These are phyloP conservation scores for Monilinia vaccinii-corymbosi DNA, from an alignment of 2,329 filamentous ascomycete species.

Conservation along the genomic window DNA sequence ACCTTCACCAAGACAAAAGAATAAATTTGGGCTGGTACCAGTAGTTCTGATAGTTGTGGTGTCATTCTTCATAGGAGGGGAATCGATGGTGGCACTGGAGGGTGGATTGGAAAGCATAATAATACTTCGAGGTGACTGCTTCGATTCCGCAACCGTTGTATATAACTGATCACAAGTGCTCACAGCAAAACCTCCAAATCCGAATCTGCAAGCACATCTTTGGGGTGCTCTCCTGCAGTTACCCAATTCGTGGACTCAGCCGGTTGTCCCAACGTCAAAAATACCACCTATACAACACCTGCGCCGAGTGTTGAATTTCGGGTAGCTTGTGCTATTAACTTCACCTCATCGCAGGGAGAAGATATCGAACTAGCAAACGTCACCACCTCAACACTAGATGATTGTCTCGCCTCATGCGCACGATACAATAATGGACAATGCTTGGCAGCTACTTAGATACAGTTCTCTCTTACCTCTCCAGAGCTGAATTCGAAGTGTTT, in stretches of 20 bases:
- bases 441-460: conserved; percentile 19
- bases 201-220: neutral
- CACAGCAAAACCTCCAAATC: neutral
- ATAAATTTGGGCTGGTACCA: conserved; percentile 7
- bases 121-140: neutral
- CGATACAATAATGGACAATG: conserved; percentile 13
- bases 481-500: conserved; percentile 18
- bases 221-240: conserved; percentile 4
- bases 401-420: conserved; percentile 17
- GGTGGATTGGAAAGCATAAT: neutral
- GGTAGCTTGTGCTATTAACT: conserved; percentile 14
- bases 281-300: conserved; percentile 14
- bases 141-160: neutral
- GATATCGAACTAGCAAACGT: conserved; percentile 17
- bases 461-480: conserved; percentile 15
- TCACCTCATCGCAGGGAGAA: conserved; percentile 6
- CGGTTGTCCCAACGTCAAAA: conserved; percentile 16
- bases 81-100: conserved; percentile 16
- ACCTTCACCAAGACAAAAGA: conserved; percentile 1
- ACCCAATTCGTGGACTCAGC: conserved; percentile 16
- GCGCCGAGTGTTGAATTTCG: conserved; percentile 12
- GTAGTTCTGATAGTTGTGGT: conserved; percentile 10
- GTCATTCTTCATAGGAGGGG: conserved; percentile 16
- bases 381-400: conserved; percentile 9
- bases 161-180: neutral